Base-by-base conservation (phyloP, 257 asterid species). In the Nicotiana tomentosiformis region DNA sequence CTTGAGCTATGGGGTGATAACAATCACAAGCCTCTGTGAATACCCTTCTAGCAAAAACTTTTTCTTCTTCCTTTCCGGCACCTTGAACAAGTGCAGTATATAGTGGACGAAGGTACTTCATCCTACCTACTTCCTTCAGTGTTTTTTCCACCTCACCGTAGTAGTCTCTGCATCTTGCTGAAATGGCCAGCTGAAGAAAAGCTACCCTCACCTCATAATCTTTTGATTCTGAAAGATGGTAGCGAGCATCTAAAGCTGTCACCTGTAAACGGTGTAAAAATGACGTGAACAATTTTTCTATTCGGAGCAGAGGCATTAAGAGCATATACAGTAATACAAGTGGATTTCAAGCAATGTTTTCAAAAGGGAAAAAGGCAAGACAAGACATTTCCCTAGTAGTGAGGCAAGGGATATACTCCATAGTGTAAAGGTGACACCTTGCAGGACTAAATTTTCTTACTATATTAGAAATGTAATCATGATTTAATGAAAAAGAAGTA, bases 1-100 rank as follows among this genome's bases (percentile, higher is more conserved):
- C 97, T 86, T 93, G 94, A 70, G 99, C 98, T 56, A 96, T 96
- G 11, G 98, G 99, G 87, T 96, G 99, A 82, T 96, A 96, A 81
- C 91, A 82, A 69, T 90, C 90, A 32, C 92, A 88, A 30, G 99
- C 98, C 87, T 96, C 99, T 0, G 93, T 83, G 90, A 92, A 96
- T 23, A 96, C 94, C 90, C 98, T 86, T 86, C 91, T 93, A 14
- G 99, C 99, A 43, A 96, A 94, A 67, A 88, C 82, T 74, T 88
- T 94, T 81, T 93, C 97, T 81, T 96, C 99, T 77, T 94, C 98
- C 88, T 86, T 93, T 4, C 96, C 95, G 1, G 86, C 77, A 83
- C 97, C 97, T 86, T 93, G 91, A 57, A 94, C 93, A 1, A 96
- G 93, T 23, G 92, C 93, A 7, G 86, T 88, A 66, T 92, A 96